Evolutionary conservation across 805 yeast species (phyloP).

Genomic region (Candida boleticola): DNA sequence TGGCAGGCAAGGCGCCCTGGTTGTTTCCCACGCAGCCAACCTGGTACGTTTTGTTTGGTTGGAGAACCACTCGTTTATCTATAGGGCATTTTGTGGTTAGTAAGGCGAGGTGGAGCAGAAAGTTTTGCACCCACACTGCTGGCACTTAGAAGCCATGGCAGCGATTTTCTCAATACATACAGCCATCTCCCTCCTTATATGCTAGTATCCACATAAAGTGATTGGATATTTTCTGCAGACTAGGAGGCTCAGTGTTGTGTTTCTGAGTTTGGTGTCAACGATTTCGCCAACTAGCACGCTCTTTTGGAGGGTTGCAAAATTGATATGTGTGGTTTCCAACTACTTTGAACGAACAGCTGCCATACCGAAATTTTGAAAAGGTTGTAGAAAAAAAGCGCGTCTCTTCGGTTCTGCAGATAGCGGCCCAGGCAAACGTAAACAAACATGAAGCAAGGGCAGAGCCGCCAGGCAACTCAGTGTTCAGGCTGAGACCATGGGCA

Average conservation of each 20-base stretch:
- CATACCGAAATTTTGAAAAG: neutral
- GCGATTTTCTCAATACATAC: neutral
- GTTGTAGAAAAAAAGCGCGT: neutral
- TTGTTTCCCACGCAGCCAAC: neutral
- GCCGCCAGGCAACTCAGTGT: too few relatives aligned
- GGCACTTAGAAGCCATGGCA: too few relatives aligned
- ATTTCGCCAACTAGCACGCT: too few relatives aligned
- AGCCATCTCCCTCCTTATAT: neutral
- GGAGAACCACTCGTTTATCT: neutral
- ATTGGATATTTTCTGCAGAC: too few relatives aligned
- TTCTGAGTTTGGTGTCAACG: neutral
- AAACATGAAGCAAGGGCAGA: neutral
- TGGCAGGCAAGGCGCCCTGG: neutral
- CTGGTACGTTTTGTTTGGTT: neutral
- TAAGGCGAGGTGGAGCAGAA: too few relatives aligned
- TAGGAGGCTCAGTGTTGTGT: too few relatives aligned
- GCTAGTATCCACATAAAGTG: neutral
- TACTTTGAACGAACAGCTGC: slow-evolving; percentile 3
- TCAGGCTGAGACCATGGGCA: too few relatives aligned
- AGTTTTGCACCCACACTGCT: too few relatives aligned
- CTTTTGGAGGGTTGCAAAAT: neutral
- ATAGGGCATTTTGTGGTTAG: too few relatives aligned
- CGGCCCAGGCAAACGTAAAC: neutral
- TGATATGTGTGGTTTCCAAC: slow-evolving; percentile 3
- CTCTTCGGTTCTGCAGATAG: neutral